These are phyloP conservation scores for Cylindrotheca closterium DNA, from an alignment of 108 stramenopile species.

Conservation along the genomic window DNA sequence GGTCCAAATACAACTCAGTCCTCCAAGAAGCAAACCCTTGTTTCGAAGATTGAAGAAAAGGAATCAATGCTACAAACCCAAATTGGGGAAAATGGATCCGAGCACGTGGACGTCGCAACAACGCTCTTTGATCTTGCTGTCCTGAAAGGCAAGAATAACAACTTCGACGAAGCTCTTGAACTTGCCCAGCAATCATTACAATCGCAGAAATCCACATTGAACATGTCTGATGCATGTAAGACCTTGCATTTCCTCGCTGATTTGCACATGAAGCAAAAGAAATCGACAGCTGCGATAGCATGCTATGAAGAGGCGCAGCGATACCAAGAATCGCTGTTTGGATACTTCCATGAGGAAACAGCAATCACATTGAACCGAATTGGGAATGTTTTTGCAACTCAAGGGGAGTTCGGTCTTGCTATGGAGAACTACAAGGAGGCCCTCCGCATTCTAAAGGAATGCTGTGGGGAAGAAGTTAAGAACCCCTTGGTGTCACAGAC, in stretches of 20 bases:
- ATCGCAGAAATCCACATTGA: conserved; percentile 37
- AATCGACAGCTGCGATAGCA: conserved; percentile 49
- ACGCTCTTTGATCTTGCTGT: conserved; percentile 33
- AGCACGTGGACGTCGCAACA: conserved; percentile 14
- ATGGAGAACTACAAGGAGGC: conserved; percentile 75
- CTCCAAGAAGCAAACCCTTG: conserved; percentile 1
- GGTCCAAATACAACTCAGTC: background rate
- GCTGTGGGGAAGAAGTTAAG: conserved; percentile 52
- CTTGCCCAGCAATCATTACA: conserved; percentile 26
- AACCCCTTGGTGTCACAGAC: conserved; percentile 65
- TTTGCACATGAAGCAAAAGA: conserved; percentile 23
- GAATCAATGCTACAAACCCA: conserved; percentile 8
- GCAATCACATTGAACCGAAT: conserved; percentile 64
- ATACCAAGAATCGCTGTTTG: conserved; percentile 43
- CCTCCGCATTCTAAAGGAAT: conserved; percentile 62
- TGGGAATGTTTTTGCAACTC: conserved; percentile 44
- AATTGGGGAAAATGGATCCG: conserved; percentile 8
- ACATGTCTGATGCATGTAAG: conserved; percentile 28
- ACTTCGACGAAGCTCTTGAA: conserved; percentile 17
- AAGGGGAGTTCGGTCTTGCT: conserved; percentile 56
- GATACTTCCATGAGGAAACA: conserved; percentile 51
- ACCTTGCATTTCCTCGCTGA: conserved; percentile 42
- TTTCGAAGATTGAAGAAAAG: conserved; percentile 19
- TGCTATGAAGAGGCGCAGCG: conserved; percentile 55
- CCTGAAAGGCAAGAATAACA: conserved; percentile 21